phyloP scores from a whole-genome alignment of 1,139 yeast species.

The Lodderomyces elongisporus region DNA sequence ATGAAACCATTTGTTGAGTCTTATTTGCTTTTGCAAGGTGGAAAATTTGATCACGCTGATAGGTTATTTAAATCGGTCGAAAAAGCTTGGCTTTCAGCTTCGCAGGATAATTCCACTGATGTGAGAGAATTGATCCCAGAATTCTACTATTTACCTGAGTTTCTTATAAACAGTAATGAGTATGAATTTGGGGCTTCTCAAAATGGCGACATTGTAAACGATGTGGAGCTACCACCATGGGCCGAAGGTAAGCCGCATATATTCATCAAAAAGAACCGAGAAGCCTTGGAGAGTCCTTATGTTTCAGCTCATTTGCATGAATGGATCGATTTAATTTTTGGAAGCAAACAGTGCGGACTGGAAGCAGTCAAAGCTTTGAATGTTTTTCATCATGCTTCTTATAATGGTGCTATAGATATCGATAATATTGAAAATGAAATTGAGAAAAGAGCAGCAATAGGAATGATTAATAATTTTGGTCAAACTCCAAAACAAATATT shows the following conservation, averaged over 20 bases:
- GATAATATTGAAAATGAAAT: constrained; percentile 67
- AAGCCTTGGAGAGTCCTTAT: constrained; percentile 75
- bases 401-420: constrained; percentile 74
- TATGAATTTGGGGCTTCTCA: constrained; percentile 69
- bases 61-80: constrained; percentile 66
- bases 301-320: constrained; percentile 69
- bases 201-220: constrained; percentile 50
- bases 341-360: constrained; percentile 67
- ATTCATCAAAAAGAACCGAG: constrained; percentile 68
- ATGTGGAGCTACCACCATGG: constrained; percentile 78
- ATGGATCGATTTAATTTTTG: constrained; percentile 85
- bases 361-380: constrained; percentile 62
- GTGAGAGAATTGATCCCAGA: constrained; percentile 85
- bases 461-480: constrained; percentile 85
- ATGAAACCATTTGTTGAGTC: constrained; percentile 76
- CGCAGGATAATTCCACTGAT: constrained; percentile 75
- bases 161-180: constrained; percentile 55
- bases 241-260: constrained; percentile 68
- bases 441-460: constrained; percentile 71
- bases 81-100: constrained; percentile 75
- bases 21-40: constrained; percentile 74
- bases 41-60: constrained; percentile 83
- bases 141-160: constrained; percentile 75
- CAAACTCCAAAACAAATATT: constrained; percentile 79
- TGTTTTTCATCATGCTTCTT: constrained; percentile 77